Evolutionary conservation across 345 rosid genomes (phyloP), one percentile per base, ranked within the genome.

Genomic region (Draba incana): DNA sequence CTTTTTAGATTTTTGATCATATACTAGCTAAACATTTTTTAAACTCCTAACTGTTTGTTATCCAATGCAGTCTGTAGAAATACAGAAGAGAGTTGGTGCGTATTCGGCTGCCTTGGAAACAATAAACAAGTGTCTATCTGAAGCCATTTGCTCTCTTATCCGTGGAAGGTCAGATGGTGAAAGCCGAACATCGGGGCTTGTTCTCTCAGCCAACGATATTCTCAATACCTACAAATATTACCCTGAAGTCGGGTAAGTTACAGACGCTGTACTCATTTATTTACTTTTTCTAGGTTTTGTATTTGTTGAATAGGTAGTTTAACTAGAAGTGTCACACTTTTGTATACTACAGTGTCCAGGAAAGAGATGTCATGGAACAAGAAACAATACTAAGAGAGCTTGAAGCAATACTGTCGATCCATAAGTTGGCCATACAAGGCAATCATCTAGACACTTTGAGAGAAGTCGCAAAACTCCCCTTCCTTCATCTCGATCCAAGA

Each of bases 81-180:
- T 92, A 75, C 93, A 81, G 74, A 85, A 84, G 83, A 81, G 94
- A 76, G 77, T 87, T 71, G 96, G 97, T 46, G 94, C 98, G 2
- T 89, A 84, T 72, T 79, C 92, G 28, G 81, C 84, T 85, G 96
- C 94, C n/a, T 44, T 89, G 73, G 96, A 88, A 58, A 86, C 92
- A 55, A 83, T 86, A 76, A 92, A 92, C 63, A 86, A 82, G 75
- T 88, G 93, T 67, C 86, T 92, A 27, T 90, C 90, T 11, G 93
- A 85, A 72, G 89, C 88, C 48, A 86, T 92, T 57, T 86, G 90
- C 79, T 85, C 90, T 15, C 75, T 86, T 31, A 75, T 83, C 72
- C 97, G 92, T 12, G 96, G 97, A 75, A 84, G 83, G 73, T 69
- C 85, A 79, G 97, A 90, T 75, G 96, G 98, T 39, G 97, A 92